Base-by-base conservation (phyloP, 768 basidiomycete species). In the Tylopilus sp. region DNA sequence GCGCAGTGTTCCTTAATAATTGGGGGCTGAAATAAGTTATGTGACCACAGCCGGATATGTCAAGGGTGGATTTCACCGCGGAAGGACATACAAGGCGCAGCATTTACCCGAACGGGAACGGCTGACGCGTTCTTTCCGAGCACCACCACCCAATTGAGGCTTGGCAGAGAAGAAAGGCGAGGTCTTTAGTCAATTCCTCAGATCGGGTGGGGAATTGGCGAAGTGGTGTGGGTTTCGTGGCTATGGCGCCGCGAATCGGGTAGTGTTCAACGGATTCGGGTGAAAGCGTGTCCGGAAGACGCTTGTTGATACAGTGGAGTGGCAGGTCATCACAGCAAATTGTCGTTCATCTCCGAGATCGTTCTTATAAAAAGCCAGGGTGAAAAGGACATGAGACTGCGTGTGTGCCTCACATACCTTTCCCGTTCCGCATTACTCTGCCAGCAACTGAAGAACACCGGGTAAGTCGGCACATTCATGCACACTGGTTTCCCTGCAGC, bases 291-390 rank as follows among this genome's bases (percentile, higher is more conserved):
- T 58, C 64, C 68, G 63, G 58, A 59, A 55, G 47, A 64, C 57
- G 59, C 57, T 48, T 57, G 49, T 47, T 53, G 55, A 60, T 44
- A 51, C 50, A 48, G 63, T 60, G 51, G 48, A 23, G 41, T 53
- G 51, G 42, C 33, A 51, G 49, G 60, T 61, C 67, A 57, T 61
- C 65, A 70, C 67, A 65, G 65, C n/a, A 52, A 62, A 62, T 12
- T 66, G 64, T 57, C 44, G 17, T 69, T 69, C 68, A 69, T 69
- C 71, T 69, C 68, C 68, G 68, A 66, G 51, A 53, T 30, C 10
- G 48, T 31, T 44, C 48, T 50, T 67, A 68, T 69, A 68, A 67
- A 63, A 68, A 57, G 60, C 52, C 38, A 49, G 55, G 51, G 56
- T 51, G 41, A 57, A 43, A 35, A 53, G 44, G 30, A 43, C 25